phyloP scores from a whole-genome alignment of 1,284 basidiomycete genomes.

The Cryptococcus depauperatus region DNA sequence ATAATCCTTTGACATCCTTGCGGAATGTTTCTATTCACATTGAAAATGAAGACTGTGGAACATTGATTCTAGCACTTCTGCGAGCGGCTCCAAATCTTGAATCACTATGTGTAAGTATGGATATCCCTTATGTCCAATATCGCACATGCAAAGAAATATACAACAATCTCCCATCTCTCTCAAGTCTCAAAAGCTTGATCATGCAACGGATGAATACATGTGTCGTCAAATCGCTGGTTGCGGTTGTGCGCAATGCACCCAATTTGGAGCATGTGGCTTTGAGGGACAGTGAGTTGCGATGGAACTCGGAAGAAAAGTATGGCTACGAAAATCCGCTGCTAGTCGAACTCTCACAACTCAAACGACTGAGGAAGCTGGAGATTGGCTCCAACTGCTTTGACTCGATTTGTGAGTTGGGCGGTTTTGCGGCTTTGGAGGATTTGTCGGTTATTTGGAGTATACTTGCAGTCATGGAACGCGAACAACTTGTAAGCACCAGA shows the following conservation, averaged over 20 bases:
- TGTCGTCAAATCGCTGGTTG: background rate
- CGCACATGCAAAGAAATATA: background rate
- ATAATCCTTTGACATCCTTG: background rate
- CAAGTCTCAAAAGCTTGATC: background rate
- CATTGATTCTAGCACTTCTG: background rate
- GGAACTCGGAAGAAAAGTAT: slow-evolving; percentile 3
- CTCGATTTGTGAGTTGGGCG: background rate
- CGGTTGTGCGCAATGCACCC: background rate
- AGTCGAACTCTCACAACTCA: background rate
- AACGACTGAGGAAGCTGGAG: background rate
- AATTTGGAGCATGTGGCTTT: slow-evolving; percentile 1
- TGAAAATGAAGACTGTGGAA: background rate
- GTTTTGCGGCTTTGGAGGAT: slow-evolving; percentile 1
- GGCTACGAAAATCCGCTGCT: background rate
- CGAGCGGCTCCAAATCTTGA: slow-evolving; percentile 2
- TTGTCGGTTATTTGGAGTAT: slow-evolving; percentile 1
- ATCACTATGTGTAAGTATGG: background rate
- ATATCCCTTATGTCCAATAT: background rate
- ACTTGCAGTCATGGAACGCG: background rate
- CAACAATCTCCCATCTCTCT: background rate
- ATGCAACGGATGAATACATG: background rate
- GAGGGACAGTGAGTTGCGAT: background rate
- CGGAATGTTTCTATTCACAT: background rate
- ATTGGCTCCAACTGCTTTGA: slow-evolving; percentile 3
- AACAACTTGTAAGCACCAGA: background rate